These are phyloP conservation scores for Mycena haematopus DNA, from an alignment of 768 basidiomycete genomes.

Conservation along the genomic window DNA sequence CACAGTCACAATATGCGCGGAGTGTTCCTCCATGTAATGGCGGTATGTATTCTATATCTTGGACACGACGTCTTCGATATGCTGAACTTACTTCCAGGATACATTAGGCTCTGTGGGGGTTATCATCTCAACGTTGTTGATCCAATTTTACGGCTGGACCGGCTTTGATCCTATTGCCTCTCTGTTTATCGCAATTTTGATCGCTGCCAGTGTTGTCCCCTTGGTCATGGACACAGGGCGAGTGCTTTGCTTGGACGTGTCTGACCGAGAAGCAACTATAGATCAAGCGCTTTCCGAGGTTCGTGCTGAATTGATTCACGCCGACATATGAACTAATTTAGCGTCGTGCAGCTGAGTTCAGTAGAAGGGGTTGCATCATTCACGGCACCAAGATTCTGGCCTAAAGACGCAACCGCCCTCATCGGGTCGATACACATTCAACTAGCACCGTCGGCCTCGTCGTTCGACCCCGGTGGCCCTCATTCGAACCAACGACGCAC, in stretches of 20 bases:
- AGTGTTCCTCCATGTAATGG: constrained; percentile 97
- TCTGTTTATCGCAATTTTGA: constrained; percentile 92
- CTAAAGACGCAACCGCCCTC: constrained; percentile 84
- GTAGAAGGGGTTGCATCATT: constrained; percentile 86
- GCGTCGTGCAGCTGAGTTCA: constrained; percentile 61
- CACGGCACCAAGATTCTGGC: constrained; percentile 90
- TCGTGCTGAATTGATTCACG: constrained; percentile 36
- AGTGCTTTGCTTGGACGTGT: constrained; percentile 86
- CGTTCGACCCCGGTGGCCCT: constrained; percentile 60
- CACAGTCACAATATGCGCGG: constrained; percentile 99
- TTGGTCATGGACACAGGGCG: constrained; percentile 93
- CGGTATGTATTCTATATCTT: constrained; percentile 56
- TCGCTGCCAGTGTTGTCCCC: constrained; percentile 94
- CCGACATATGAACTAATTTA: constrained; percentile 33
- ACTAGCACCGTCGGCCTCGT: constrained; percentile 67
- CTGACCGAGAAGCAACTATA: constrained; percentile 61
- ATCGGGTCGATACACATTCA: constrained; percentile 94
- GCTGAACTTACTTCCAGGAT: constrained; percentile 57
- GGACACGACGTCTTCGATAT: not conserved
- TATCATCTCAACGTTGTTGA: constrained; percentile 94
- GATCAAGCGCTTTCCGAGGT: constrained; percentile 70
- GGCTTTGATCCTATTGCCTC: constrained; percentile 99
- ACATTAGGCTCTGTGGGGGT: constrained; percentile 98
- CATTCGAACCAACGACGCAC: constrained; percentile 55
- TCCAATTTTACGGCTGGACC: constrained; percentile 97